These are phyloP conservation scores for Gillenia trifoliata DNA, from an alignment of 306 rosid species.

Conservation along the genomic window DNA sequence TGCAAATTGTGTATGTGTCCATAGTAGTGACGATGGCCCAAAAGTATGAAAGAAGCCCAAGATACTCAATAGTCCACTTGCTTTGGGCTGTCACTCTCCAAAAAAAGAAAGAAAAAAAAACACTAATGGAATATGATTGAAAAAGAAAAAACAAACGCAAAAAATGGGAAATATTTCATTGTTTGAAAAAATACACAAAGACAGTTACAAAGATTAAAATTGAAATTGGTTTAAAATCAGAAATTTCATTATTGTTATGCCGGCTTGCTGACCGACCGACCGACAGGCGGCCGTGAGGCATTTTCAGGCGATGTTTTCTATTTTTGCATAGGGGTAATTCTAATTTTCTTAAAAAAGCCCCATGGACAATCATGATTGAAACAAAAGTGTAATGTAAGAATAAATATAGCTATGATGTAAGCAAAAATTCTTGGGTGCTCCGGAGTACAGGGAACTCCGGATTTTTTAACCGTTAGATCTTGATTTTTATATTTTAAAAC, in stretches of 20 bases:
- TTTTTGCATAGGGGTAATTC: neutral
- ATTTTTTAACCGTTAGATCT: too few species aligned
- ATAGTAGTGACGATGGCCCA: neutral
- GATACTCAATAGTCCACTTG: neutral
- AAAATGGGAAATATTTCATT: neutral
- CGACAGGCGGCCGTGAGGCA: neutral
- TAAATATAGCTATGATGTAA: neutral
- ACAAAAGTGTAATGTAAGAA: too few species aligned
- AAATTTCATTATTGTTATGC: too few species aligned
- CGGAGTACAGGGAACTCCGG: too few species aligned
- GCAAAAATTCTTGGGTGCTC: too few species aligned
- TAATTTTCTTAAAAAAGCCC: neutral
- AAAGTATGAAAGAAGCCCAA: neutral
- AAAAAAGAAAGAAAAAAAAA: neutral
- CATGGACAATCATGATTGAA: neutral
- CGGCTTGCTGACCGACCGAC: neutral
- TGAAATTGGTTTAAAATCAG: too few species aligned
- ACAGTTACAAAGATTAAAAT: neutral
- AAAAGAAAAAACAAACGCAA: neutral
- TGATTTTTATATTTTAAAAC: too few species aligned
- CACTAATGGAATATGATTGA: neutral
- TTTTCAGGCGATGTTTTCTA: neutral
- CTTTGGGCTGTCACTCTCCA: neutral
- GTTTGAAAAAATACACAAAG: neutral
- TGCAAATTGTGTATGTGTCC: neutral